Evolutionary conservation across 1,284 basidiomycete species (phyloP), one percentile per base, ranked within the genome.

Genomic region (Microbotryum saponariae): DNA sequence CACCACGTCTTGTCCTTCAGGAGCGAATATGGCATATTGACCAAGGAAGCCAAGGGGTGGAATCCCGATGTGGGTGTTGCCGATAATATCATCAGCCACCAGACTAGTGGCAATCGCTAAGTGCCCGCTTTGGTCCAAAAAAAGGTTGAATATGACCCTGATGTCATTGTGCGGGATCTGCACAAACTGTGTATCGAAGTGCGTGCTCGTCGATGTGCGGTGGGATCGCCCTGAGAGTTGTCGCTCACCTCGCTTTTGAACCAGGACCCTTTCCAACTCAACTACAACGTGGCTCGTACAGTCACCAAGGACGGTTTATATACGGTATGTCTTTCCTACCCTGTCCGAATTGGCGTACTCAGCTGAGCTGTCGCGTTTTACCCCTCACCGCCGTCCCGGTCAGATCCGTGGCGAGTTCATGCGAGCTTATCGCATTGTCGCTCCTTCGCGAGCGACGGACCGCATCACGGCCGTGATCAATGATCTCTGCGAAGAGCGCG

Each of bases 351-450:
- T 45, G 47, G 10, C 25, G 31, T 49, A 29, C 37, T 33, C 16
- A 33, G 27, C 52, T 23, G 49, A 33, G 64, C 44, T 21, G 31
- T 18, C 53, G 48, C 49, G 12, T 48, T 50, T 46, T 21, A 51
- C 45, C 64, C 33, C 46, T n/a, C 49, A 62, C 1, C 37, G 55
- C 55, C 14, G 49, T 47, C 52, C 61, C 14, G 21, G n/a, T 46
- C 58, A 93, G 90, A 94, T 98, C 72, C 91, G 94, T 10, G 94
- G 94, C 55, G 94, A 97, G 78, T 96, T 97, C 75, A 97, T 97
- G 90, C 86, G 94, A 47, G 94, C 93, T 12, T 86, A 87, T 31
- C 83, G 92, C 54, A 72, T 76, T 45, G 67, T 78, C 49, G 66
- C 37, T 6, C 37, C 68, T 18, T 65, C 67, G 18, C 66, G 58